Evolutionary conservation across 2,329 filamentous ascomycete species (phyloP).

Genomic region (Pyrenochaeta sp.): DNA sequence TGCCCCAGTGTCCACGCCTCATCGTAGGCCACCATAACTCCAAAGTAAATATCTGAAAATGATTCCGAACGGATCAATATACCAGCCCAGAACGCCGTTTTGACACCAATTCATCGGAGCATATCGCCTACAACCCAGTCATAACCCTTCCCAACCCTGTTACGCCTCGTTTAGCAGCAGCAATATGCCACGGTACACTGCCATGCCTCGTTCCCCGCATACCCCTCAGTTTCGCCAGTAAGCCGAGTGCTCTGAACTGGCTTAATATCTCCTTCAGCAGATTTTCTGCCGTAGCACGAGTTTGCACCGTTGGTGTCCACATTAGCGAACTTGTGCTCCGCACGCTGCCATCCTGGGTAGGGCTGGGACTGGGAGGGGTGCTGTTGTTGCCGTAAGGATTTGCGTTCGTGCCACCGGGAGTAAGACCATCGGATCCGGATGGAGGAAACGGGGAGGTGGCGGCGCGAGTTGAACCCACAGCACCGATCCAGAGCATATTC

Average conservation of each 20-base stretch:
- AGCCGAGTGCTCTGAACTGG: slow-evolving; percentile 73
- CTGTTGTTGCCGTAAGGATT: slow-evolving; percentile 10
- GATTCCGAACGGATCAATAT: neutral
- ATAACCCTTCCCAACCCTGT: slow-evolving; percentile 60
- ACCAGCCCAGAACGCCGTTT: neutral
- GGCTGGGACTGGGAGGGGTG: slow-evolving; percentile 16
- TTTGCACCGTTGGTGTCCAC: slow-evolving; percentile 45
- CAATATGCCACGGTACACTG: slow-evolving; percentile 80
- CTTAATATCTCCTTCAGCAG: slow-evolving; percentile 75
- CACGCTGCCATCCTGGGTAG: slow-evolving; percentile 5
- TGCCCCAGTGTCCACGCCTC: too few species aligned
- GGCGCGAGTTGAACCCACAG: slow-evolving; percentile 48
- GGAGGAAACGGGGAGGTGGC: slow-evolving; percentile 42
- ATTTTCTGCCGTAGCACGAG: slow-evolving; percentile 60
- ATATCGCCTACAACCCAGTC: neutral
- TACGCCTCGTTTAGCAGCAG: slow-evolving; percentile 73
- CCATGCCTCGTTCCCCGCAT: slow-evolving; percentile 65
- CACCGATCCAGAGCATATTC: slow-evolving; percentile 58
- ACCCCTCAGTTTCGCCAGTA: slow-evolving; percentile 72
- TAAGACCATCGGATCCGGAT: slow-evolving; percentile 30
- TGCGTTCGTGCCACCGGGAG: slow-evolving; percentile 14
- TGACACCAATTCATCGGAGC: neutral
- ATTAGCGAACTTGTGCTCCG: slow-evolving; percentile 38
- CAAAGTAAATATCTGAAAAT: too few species aligned
- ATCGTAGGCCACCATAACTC: too few species aligned